These are phyloP conservation scores for Apophysomyces trapeziformis DNA, from an alignment of 371 early-diverging fungal species.

Conservation along the genomic window DNA sequence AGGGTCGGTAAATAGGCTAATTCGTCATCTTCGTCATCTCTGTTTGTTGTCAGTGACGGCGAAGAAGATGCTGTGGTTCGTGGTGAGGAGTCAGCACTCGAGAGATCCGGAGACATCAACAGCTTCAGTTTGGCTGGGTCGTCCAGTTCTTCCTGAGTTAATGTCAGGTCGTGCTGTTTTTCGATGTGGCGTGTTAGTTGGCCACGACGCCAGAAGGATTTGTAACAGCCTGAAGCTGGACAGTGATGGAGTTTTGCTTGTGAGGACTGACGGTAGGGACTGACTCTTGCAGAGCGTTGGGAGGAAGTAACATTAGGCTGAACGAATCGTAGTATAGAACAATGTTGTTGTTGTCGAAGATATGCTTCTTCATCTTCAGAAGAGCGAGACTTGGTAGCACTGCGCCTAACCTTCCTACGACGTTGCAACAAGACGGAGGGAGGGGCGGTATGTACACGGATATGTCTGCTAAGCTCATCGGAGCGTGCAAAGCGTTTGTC, in stretches of 20 bases:
- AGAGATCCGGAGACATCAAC: conserved; percentile 1
- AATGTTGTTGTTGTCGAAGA: conserved; percentile 43
- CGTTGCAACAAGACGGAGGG: conserved; percentile 31
- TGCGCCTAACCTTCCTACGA: conserved; percentile 22
- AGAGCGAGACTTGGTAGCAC: conserved; percentile 22
- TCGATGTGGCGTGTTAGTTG: conserved; percentile 50
- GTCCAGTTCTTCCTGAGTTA: conserved; percentile 7
- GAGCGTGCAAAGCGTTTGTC: conserved; percentile 84
- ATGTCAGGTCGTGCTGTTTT: conserved; percentile 22
- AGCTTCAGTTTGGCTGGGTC: conserved; percentile 18
- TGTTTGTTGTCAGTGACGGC: neutral
- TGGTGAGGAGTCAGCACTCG: conserved; percentile 5
- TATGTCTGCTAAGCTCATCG: conserved; percentile 86
- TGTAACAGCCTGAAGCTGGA: conserved; percentile 43
- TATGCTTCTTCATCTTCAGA: conserved; percentile 45
- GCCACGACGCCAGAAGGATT: conserved; percentile 52
- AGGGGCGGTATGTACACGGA: conserved; percentile 60
- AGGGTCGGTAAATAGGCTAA: conserved; percentile 3
- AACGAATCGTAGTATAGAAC: conserved; percentile 48
- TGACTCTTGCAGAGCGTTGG: conserved; percentile 12
- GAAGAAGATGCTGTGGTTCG: conserved; percentile 3
- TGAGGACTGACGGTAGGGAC: conserved; percentile 31
- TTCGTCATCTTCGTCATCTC: conserved; percentile 1
- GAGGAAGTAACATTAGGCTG: conserved; percentile 25
- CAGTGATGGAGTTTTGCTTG: conserved; percentile 44